Evolutionary conservation across 2,329 filamentous ascomycete species (phyloP), one percentile per base, ranked within the genome.

Genomic region (Rhytidhysteron rufulum): DNA sequence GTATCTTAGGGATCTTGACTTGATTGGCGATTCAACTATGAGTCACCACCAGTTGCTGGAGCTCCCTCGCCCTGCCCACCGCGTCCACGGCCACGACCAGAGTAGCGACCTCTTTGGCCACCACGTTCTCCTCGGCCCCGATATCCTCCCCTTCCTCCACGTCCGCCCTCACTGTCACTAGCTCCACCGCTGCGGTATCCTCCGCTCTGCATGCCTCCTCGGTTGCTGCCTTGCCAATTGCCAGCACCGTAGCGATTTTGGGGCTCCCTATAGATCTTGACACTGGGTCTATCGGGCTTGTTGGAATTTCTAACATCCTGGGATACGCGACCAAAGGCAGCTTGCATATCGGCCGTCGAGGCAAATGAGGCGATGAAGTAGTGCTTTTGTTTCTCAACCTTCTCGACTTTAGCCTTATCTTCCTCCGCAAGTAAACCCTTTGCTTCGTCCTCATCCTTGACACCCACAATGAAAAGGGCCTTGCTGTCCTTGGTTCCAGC

Each of bases 301-400:
- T 84, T 83, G 49, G 80, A 78, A 48, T 82, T 86, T 74, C 90
- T 91, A 54, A 84, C 76, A 31, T 93, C 87, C 11, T 83, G 77
- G 4, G 88, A 79, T 43, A 94, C 75, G 49, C 82, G 82, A 31
- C 82, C 78, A 57, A 95, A 77, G 24, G 89, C 88, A 24, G 77
- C 80, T 54, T 90, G 86, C 58, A 91, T 87, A 36, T 95, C 87
- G 51, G 94, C 85, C 3, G 74, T 60, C 2, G 77, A 86, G 60
- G 84, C 81, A 70, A 97, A 97, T 50, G 90, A 84, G 19, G 88
- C 88, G 36, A 95, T 87, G 69, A 85, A 90, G 71, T 88, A 88
- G 46, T 82, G 81, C 57, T 81, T 81, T 72, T 82, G 86, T 68
- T 88, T 90, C 57, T 74, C 72, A 41, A 79, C 66, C 56, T 72